phyloP scores from a whole-genome alignment of 306 rosid species.

The Cucumis hystrix region DNA sequence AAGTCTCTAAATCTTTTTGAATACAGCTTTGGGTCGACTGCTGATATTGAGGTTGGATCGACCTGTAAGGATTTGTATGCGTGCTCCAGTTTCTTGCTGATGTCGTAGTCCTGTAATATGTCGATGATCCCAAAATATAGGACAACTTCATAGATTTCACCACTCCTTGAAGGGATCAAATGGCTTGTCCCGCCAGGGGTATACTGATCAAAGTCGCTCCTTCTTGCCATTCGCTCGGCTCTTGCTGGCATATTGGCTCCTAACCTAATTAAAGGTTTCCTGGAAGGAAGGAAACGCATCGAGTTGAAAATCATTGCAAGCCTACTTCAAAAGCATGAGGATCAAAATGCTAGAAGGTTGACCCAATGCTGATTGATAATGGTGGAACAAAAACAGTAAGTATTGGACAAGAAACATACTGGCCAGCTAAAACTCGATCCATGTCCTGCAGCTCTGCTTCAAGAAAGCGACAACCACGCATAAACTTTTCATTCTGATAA shows the following conservation, averaged over 20 bases:
- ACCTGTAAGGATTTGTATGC: slow-evolving; percentile 90
- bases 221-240: slow-evolving; percentile 76
- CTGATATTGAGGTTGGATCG: slow-evolving; percentile 78
- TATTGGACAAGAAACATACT: slow-evolving; percentile 31
- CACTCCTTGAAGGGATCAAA: slow-evolving; percentile 52
- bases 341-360: not conserved
- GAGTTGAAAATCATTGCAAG: not conserved
- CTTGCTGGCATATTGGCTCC: slow-evolving; percentile 98
- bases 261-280: slow-evolving; percentile 74
- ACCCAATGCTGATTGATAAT: not conserved
- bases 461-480: slow-evolving; percentile 92
- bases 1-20: slow-evolving; percentile 89
- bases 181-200: slow-evolving; percentile 47
- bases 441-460: slow-evolving; percentile 92
- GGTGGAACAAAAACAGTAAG: not conserved
- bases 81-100: slow-evolving; percentile 90
- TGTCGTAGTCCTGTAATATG: slow-evolving; percentile 89
- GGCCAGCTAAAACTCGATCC: slow-evolving; percentile 84
- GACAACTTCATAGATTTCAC: slow-evolving; percentile 59
- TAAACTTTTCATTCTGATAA: slow-evolving; percentile 73
- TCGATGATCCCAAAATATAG: slow-evolving; percentile 88
- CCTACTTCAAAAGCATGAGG: not conserved
- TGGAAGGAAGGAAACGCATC: slow-evolving; percentile 15
- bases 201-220: slow-evolving; percentile 80
- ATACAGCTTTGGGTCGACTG: slow-evolving; percentile 94